These are phyloP conservation scores for Yarrowia porcina DNA, from an alignment of 805 yeast genomes.

Conservation along the genomic window DNA sequence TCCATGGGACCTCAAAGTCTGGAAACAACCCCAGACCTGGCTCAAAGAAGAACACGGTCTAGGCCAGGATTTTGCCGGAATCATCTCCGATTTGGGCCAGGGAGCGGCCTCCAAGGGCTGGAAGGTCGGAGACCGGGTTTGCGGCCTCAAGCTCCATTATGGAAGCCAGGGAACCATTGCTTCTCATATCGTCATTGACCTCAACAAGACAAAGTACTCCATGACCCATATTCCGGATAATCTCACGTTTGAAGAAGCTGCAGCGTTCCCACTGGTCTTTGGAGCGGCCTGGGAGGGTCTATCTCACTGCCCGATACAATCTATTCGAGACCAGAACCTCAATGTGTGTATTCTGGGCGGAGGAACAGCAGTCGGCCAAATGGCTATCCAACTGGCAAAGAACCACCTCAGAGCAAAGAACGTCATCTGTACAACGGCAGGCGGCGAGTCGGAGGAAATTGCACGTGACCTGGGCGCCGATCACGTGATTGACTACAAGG, in stretches of 20 bases:
- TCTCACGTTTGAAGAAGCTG: conserved; percentile 54
- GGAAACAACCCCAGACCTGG: conserved; percentile 46
- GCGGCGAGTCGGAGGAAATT: conserved; percentile 44
- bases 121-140: conserved; percentile 59
- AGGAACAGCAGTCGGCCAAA: conserved; percentile 64
- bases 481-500: conserved; percentile 54
- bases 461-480: conserved; percentile 57
- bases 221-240: conserved; percentile 48
- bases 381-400: conserved; percentile 56
- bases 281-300: conserved; percentile 56
- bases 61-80: conserved; percentile 70
- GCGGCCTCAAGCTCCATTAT: conserved; percentile 56
- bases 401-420: conserved; percentile 45
- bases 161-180: conserved; percentile 56
- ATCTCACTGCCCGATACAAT: conserved; percentile 42
- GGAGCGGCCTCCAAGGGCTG: conserved; percentile 39
- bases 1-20: conserved; percentile 62
- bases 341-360: conserved; percentile 66
- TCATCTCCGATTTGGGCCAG: conserved; percentile 53
- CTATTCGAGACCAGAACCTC: not conserved
- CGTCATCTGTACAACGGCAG: conserved; percentile 57
- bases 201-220: conserved; percentile 38
- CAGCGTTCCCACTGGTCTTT: conserved; percentile 61
- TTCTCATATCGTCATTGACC: conserved; percentile 54
- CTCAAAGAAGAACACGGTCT: conserved; percentile 56